Evolutionary conservation across 1,139 yeast species (phyloP), one percentile per base, ranked within the genome.

Genomic region (Cylindricascospora bacillispora): DNA sequence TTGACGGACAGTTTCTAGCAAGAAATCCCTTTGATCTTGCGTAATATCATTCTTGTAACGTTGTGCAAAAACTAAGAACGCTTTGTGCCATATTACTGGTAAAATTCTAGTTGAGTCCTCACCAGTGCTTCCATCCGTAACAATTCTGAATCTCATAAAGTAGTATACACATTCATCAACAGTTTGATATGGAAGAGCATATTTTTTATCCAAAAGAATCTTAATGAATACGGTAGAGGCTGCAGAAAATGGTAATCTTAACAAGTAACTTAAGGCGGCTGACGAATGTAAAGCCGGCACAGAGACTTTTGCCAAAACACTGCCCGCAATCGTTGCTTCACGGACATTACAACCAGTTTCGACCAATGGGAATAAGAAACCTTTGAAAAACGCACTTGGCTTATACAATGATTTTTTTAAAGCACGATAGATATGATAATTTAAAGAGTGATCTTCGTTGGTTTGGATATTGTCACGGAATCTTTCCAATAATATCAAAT

Each of bases 31-130:
- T 63, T 89, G 99, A 53, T 92, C 98, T 47, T 83, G 94, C 11
- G 98, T 89, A 36, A 89, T 82, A 62, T 89, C 98, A 54, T 89
- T 86, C 58, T 89, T 89, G 57, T 89, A 89, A 41, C 95, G 70
- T 61, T 86, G 95, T 25, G 95, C 93, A 63, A 89, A 92, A 3
- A 92, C 78, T 35, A 89, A 65, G 49, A 89, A 78, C 2, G 95
- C 86, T 54, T 89, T 93, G 54, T 92, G 97, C 97, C 98, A 89
- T 25, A 89, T 89, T 10, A 89, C 82, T 4, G 98, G 97, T 47
- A 92, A 65, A 12, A 38, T 38, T 35, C 70, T 70, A n/a, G 79
- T 73, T n/a, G 70, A 62, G 27, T 60, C 62, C 19, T 54, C 56
- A 26, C 53, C 54, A 29, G 53, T 57, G 25, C 62, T 57, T 27